These are phyloP conservation scores for Medakamo hakoo DNA, from an alignment of 139 green algal species.

Conservation along the genomic window DNA sequence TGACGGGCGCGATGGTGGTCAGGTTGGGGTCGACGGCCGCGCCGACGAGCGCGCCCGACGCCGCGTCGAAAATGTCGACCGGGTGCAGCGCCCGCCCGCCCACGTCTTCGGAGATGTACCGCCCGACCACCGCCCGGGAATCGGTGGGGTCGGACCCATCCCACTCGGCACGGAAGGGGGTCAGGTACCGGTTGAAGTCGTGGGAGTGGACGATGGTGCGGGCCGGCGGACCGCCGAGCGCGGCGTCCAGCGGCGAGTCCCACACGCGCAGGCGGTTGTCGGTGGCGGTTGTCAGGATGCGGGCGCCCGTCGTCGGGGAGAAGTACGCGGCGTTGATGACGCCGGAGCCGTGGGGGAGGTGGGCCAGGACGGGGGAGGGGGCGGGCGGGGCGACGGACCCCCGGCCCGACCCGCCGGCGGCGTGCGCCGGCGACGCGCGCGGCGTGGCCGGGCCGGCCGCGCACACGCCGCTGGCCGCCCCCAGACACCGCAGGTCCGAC, in stretches of 20 bases:
- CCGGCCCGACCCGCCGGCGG: conserved; percentile 5
- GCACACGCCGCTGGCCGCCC: neutral
- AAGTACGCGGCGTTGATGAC: conserved; percentile 79
- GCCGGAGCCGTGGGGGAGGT: conserved; percentile 20
- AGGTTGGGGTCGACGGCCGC: conserved; percentile 60
- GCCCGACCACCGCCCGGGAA: conserved; percentile 44
- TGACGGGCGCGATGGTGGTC: conserved; percentile 69
- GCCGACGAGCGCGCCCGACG: conserved; percentile 34
- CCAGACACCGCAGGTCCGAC: conserved; percentile 45
- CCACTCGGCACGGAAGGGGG: conserved; percentile 74
- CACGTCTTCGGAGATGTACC: conserved; percentile 82
- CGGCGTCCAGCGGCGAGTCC: conserved; percentile 32
- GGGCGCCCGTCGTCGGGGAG: conserved; percentile 43
- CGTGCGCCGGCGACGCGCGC: conserved; percentile 1
- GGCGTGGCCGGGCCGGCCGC: neutral
- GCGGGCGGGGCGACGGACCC: conserved; percentile 18
- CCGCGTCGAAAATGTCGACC: conserved; percentile 63
- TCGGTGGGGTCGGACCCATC: conserved; percentile 64
- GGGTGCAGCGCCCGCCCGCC: conserved; percentile 66
- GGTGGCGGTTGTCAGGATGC: conserved; percentile 75
- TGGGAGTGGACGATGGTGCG: conserved; percentile 76
- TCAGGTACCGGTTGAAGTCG: conserved; percentile 87
- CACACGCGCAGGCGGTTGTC: conserved; percentile 79
- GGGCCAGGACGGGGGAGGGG: conserved; percentile 10
- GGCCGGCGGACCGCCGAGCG: conserved; percentile 11